These are phyloP conservation scores for Platanus orientalis DNA, from an alignment of 164 flowering plant species.

Conservation along the genomic window DNA sequence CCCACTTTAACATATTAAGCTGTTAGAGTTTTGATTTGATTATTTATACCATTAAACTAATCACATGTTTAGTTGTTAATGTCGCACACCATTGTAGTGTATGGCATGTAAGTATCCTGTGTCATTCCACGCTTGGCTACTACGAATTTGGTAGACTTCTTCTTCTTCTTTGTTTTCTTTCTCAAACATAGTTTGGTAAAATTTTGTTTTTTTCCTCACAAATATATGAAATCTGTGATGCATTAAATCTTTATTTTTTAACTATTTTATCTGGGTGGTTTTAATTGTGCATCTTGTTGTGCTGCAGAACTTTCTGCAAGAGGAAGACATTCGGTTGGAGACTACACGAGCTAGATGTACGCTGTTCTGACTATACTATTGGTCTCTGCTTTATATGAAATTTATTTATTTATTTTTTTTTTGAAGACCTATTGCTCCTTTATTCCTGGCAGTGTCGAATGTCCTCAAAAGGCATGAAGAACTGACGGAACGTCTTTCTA, in stretches of 20 bases:
- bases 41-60: too few species aligned
- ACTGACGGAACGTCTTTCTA: slow-evolving; percentile 77
- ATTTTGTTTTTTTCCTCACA: not conserved
- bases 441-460: slow-evolving; percentile 52
- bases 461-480: slow-evolving; percentile 80
- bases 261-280: not conserved
- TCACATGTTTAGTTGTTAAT: too few species aligned
- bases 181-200: not conserved
- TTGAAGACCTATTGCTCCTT: slow-evolving; percentile 11
- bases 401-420: not conserved
- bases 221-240: not conserved
- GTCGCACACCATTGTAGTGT: too few species aligned
- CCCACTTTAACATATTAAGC: too few species aligned
- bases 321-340: slow-evolving; percentile 59
- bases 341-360: slow-evolving; percentile 73
- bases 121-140: too few species aligned
- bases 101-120: too few species aligned
- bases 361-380: not conserved
- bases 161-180: not conserved
- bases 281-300: slow-evolving; percentile 4
- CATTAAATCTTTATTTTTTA: not conserved
- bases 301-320: slow-evolving; percentile 47
- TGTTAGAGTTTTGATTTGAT: too few species aligned
- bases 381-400: not conserved
- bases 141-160: too few species aligned